These are phyloP conservation scores for Eimeria falciformis DNA, from an alignment of 169 alveolate genomes.

Conservation along the genomic window DNA sequence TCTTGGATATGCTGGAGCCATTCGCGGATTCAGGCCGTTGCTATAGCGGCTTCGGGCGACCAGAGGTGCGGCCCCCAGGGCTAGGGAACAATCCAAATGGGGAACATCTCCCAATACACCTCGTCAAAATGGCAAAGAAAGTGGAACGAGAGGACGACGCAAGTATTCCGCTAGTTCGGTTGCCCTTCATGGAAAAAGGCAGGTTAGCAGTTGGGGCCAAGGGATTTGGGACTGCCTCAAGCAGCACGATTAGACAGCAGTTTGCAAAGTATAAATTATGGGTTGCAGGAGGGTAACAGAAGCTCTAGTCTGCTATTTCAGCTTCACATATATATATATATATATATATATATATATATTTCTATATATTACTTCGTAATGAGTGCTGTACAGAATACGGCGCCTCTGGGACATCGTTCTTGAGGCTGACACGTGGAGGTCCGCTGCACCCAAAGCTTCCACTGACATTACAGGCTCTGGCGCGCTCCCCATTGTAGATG, in stretches of 20 bases:
- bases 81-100: not conserved
- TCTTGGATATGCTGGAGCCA: slow-evolving; percentile 66
- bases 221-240: not conserved
- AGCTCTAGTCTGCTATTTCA: too few relatives aligned
- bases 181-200: not conserved
- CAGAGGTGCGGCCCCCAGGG: slow-evolving; percentile 27
- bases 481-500: slow-evolving; percentile 69
- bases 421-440: slow-evolving; percentile 52
- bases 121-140: not conserved
- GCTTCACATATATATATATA: not conserved
- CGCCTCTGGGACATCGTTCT: slow-evolving; percentile 19
- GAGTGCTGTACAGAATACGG: slow-evolving; percentile 22
- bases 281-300: too few relatives aligned
- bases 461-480: not conserved
- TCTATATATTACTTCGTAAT: not conserved
- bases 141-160: not conserved
- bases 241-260: too few relatives aligned
- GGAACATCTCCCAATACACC: not conserved
- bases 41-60: slow-evolving; percentile 74
- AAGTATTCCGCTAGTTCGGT: not conserved
- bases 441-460: not conserved
- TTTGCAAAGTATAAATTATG: too few relatives aligned
- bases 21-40: slow-evolving; percentile 21
- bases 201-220: not conserved
- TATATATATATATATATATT: not conserved